These are phyloP conservation scores for Candida awuae DNA, from an alignment of 805 yeast species.

Conservation along the genomic window DNA sequence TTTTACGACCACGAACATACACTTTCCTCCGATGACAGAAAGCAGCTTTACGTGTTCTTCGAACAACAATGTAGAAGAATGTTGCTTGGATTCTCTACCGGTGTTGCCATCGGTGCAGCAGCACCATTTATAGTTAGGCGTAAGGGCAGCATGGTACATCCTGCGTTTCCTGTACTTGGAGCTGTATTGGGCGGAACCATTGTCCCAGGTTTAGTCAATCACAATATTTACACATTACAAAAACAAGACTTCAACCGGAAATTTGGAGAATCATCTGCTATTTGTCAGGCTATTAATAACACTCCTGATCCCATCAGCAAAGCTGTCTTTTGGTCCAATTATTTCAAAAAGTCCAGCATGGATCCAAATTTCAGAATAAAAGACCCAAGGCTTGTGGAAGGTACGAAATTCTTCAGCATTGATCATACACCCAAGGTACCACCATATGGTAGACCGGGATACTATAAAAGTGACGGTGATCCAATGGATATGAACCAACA, in stretches of 20 bases:
- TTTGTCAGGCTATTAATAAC: conserved; percentile 16
- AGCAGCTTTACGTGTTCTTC: conserved; percentile 33
- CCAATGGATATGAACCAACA: conserved; percentile 5
- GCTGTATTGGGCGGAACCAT: conserved; percentile 35
- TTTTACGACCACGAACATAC: conserved; percentile 44
- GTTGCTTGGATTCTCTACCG: conserved; percentile 32
- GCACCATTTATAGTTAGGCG: conserved; percentile 35
- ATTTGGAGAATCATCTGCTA: conserved; percentile 20
- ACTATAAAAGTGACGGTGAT: conserved; percentile 3
- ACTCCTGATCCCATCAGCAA: conserved; percentile 24
- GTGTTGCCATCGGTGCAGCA: conserved; percentile 34
- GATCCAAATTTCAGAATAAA: conserved; percentile 46
- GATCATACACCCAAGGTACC: conserved; percentile 7
- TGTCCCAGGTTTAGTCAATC: conserved; percentile 24
- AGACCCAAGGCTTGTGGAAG: conserved; percentile 39
- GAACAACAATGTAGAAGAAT: conserved; percentile 30
- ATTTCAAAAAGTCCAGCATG: conserved; percentile 42
- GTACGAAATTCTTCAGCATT: conserved; percentile 5
- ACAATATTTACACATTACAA: conserved; percentile 27
- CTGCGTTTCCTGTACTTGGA: conserved; percentile 34
- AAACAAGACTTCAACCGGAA: conserved; percentile 23
- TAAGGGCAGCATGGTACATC: conserved; percentile 31
- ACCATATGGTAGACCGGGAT: conserved; percentile 11
- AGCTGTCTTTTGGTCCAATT: conserved; percentile 37
- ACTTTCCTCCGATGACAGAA: conserved; percentile 35